Percentiles rank a stretch among this genome's conserved stretches.
Conservation (phyloP, 345 rosid species). For the Acer saccharum region DNA sequence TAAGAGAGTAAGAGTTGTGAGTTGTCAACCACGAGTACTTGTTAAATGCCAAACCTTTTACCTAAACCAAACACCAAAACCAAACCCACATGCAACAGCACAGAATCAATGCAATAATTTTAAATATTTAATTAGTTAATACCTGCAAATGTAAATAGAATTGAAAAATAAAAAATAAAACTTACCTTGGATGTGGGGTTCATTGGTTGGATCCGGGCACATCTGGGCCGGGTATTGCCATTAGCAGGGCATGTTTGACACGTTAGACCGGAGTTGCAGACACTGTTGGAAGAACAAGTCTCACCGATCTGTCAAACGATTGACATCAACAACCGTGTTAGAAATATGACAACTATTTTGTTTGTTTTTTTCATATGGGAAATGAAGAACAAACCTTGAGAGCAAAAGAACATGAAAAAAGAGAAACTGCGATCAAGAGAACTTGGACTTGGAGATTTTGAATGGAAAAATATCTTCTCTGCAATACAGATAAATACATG, state of each 20-base stretch:
- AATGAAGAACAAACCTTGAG: conserved; percentile 31
- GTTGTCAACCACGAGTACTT: conserved; percentile 90
- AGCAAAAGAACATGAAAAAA: conserved; percentile 30
- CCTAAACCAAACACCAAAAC: conserved; percentile 52
- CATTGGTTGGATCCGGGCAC: conserved; percentile 70
- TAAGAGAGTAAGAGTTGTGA: conserved; percentile 74
- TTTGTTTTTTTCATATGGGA: not conserved
- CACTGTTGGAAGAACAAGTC: conserved; percentile 61
- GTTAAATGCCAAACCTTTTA: conserved; percentile 81
- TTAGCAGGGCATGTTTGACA: conserved; percentile 72
- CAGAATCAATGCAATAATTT: not conserved
- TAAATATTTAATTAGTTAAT: too few relatives aligned
- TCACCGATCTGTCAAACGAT: conserved; percentile 66
- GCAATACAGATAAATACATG: conserved; percentile 2
- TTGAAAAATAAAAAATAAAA: not conserved
- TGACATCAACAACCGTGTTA: too few relatives aligned
- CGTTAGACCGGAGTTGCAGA: conserved; percentile 74
- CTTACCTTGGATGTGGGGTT: conserved; percentile 74
- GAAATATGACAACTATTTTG: too few relatives aligned
- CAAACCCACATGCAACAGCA: conserved; percentile 35
- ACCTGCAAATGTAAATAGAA: not conserved
- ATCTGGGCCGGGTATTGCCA: conserved; percentile 80
- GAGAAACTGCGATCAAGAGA: conserved; percentile 22
- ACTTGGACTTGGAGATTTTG: conserved; percentile 18
- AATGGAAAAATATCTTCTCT: conserved; percentile 20